These are phyloP conservation scores for Didymella glomerata DNA, from an alignment of 2,329 filamentous ascomycete species.

Conservation along the genomic window DNA sequence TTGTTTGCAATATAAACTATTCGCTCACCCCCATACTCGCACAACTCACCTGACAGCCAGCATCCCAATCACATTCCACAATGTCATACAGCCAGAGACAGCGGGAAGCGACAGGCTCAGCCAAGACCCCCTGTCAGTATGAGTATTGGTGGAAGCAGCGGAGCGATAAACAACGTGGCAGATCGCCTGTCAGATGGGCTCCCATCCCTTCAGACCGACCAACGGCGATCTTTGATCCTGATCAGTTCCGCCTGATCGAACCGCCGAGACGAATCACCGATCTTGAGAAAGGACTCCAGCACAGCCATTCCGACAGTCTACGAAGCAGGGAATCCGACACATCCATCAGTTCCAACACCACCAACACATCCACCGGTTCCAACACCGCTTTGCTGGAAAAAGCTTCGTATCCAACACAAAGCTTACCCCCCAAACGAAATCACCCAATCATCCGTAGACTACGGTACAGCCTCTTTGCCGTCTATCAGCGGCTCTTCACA, in stretches of 20 bases:
- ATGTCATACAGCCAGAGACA: constrained; percentile 27
- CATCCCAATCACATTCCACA: constrained; percentile 23
- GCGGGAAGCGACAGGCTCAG: constrained; percentile 13
- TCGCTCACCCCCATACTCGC: constrained; percentile 24
- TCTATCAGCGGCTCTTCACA: constrained; percentile 56
- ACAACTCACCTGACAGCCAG: constrained; percentile 23
- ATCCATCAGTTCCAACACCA: not conserved
- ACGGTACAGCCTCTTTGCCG: constrained; percentile 31
- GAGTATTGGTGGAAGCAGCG: constrained; percentile 25
- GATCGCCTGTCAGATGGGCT: constrained; percentile 7
- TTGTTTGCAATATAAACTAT: constrained; percentile 28
- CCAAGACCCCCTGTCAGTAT: constrained; percentile 18
- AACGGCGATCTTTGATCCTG: constrained; percentile 23
- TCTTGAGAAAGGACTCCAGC: constrained; percentile 30
- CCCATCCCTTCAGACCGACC: constrained; percentile 11
- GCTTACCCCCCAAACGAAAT: not conserved
- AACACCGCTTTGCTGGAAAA: not conserved
- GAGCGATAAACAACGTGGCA: constrained; percentile 10
- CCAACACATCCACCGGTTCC: not conserved
- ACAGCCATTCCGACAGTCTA: not conserved
- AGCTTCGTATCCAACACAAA: not conserved
- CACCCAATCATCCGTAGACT: constrained; percentile 29
- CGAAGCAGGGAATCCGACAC: not conserved
- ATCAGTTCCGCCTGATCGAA: constrained; percentile 16
- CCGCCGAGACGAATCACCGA: constrained; percentile 11